Percentiles rank a stretch among this genome's conserved stretches.
Conservation (phyloP, 352 stramenopile species). For the Phytophthora litchii region DNA sequence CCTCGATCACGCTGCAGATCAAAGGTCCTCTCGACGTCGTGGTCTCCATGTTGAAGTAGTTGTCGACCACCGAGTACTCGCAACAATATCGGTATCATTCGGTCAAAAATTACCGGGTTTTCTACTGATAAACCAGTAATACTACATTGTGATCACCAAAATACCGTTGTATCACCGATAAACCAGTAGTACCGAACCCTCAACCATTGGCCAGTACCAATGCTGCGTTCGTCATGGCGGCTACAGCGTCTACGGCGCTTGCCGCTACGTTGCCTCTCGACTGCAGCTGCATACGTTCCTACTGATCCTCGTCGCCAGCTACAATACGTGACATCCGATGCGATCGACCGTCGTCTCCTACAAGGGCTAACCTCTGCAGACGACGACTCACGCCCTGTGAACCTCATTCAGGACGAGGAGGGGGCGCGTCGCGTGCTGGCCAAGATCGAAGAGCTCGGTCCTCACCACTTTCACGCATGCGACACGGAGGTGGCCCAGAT, state of each 20-base stretch:
- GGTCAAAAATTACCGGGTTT: no score
- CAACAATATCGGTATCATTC: no score
- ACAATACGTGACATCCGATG: constrained; percentile 73
- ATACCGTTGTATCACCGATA: background rate
- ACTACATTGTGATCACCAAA: no score
- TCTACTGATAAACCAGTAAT: no score
- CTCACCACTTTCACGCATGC: constrained; percentile 92
- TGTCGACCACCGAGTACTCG: no score
- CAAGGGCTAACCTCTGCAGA: constrained; percentile 65
- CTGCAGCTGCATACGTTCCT: constrained; percentile 1
- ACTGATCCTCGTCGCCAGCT: constrained; percentile 19
- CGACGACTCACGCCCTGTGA: constrained; percentile 72
- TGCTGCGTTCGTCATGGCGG: constrained; percentile 13
- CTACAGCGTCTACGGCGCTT: constrained; percentile 1
- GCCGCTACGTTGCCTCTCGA: constrained; percentile 17
- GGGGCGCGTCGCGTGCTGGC: constrained; percentile 65
- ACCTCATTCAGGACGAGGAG: constrained; percentile 78
- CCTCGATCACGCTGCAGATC: constrained; percentile 57
- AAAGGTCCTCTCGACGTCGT: constrained; percentile 37
- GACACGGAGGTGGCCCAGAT: constrained; percentile 99
- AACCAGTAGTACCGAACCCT: background rate
- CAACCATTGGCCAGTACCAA: background rate
- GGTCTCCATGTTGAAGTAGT: constrained; percentile 13
- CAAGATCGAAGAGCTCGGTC: constrained; percentile 63
- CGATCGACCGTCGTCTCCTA: constrained; percentile 65